Conservation (phyloP, 2,329 filamentous ascomycete species). For the Fusarium siculi region DNA sequence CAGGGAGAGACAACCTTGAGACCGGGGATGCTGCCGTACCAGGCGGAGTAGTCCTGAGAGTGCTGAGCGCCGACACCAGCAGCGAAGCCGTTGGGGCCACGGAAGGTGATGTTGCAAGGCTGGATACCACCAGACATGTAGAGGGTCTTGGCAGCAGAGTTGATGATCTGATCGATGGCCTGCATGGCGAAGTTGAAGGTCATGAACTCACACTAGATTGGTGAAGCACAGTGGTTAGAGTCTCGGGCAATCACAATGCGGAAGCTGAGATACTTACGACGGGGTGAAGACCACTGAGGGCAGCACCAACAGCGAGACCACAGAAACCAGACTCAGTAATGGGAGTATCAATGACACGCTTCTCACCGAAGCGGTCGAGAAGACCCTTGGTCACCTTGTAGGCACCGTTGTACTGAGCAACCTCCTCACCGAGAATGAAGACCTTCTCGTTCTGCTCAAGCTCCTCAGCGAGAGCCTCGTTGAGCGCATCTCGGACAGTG, state of each 20-base stretch:
- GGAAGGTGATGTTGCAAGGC: conserved; percentile 99
- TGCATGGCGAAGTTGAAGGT: conserved; percentile 99
- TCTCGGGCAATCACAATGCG: neutral
- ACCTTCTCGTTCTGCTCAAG: conserved; percentile 94
- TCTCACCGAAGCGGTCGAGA: conserved; percentile 95
- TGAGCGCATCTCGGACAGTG: conserved; percentile 96
- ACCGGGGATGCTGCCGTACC: conserved; percentile 98
- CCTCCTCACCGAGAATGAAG: conserved; percentile 96
- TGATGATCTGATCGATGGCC: conserved; percentile 99
- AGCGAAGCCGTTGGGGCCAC: conserved; percentile 98
- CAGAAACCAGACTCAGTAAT: conserved; percentile 98
- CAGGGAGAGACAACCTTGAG: conserved; percentile 97
- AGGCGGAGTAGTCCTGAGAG: conserved; percentile 98
- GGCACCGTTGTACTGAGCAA: conserved; percentile 99
- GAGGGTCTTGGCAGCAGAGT: conserved; percentile 98
- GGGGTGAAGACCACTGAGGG: conserved; percentile 92
- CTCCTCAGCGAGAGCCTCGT: conserved; percentile 98
- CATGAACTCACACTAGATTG: conserved; percentile 93
- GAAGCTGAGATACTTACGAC: conserved; percentile 71
- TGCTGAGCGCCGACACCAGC: conserved; percentile 96
- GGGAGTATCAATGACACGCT: conserved; percentile 96
- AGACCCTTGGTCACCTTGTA: conserved; percentile 99
- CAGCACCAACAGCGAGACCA: conserved; percentile 93
- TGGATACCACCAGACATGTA: conserved; percentile 99
- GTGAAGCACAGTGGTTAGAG: conserved; percentile 18